Evolutionary conservation across 108 stramenopile genomes (phyloP).

Genomic region (Cyclotella cryptica): DNA sequence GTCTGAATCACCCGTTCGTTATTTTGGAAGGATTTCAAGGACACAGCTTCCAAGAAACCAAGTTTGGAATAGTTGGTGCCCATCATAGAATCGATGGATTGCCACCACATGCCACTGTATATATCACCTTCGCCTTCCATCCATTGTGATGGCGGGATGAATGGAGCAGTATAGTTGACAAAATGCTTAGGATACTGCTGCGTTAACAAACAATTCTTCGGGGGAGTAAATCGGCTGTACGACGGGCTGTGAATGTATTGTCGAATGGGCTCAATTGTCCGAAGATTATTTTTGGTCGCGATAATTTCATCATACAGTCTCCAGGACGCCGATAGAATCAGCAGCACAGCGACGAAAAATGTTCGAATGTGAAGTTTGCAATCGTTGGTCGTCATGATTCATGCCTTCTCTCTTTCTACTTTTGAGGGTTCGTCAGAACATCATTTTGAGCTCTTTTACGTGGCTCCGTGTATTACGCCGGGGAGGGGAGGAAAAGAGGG

Average conservation of each 20-base stretch:
- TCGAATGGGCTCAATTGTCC: too few relatives aligned
- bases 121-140: constrained; percentile 21
- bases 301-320: background rate
- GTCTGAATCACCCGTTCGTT: constrained; percentile 13
- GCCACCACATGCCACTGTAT: constrained; percentile 46
- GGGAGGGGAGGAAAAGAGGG: too few relatives aligned
- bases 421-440: too few relatives aligned
- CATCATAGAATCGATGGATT: constrained; percentile 36
- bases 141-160: constrained; percentile 10
- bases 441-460: too few relatives aligned
- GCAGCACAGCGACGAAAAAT: too few relatives aligned
- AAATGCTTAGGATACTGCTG: background rate
- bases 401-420: too few relatives aligned
- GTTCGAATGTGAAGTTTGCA: too few relatives aligned
- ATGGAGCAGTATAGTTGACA: background rate
- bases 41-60: background rate
- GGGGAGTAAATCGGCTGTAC: background rate
- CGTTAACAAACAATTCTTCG: background rate
- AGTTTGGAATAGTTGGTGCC: constrained; percentile 13
- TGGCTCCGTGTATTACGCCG: too few relatives aligned
- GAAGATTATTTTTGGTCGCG: background rate
- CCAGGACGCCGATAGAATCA: background rate
- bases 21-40: constrained; percentile 14
- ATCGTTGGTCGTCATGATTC: too few relatives aligned
- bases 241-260: background rate